Base-by-base conservation (phyloP, 371 early-diverging fungal species). In the Blakeslea trispora region DNA sequence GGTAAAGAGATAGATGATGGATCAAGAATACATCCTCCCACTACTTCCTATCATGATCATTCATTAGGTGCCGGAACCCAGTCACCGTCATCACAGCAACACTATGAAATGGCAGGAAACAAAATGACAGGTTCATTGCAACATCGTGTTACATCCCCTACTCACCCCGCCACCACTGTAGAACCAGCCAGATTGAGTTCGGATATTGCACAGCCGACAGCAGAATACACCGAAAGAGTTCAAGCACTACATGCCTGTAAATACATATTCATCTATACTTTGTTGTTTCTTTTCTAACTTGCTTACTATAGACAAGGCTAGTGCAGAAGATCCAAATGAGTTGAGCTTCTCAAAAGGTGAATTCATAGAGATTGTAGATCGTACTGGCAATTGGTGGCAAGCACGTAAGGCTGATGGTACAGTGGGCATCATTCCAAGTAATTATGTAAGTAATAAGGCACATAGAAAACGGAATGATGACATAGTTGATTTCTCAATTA, bases 351-450 rank as follows among this genome's bases (percentile, higher is more conserved):
- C 56, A 18, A 94, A 93, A 77, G 90, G 89, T 57, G 94, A 95
- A 51, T 61, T 82, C 3, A 63, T 95, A 66, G 91, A 91, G 24
- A 83, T 95, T 50, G 73, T 90, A 19, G 92, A 93, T 66, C 86
- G 83, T 71, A 86, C 87, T 70, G 95, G 95, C 61, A 91, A 92
- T 63, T 94, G 95, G 95, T 94, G 95, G 95, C 89, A 92, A 69
- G 94, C 90, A 41, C 83, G 85, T 55, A 85, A 85, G 61, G 66
- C 80, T 44, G 86, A 92, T 66, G 93, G 93, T n/a, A 60, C 79
- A 3, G 62, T 87, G 9, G 95, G 95, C 48, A 93, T 95, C 69
- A 93, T 86, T 14, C 95, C 95, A 22, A 87, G 87, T 69, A 95
- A 95, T 76, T 95, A 92, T 61, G 59, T 83, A 61, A 61, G 72